These are phyloP conservation scores for Teunomyces panamensis DNA, from an alignment of 805 yeast species.

Conservation along the genomic window DNA sequence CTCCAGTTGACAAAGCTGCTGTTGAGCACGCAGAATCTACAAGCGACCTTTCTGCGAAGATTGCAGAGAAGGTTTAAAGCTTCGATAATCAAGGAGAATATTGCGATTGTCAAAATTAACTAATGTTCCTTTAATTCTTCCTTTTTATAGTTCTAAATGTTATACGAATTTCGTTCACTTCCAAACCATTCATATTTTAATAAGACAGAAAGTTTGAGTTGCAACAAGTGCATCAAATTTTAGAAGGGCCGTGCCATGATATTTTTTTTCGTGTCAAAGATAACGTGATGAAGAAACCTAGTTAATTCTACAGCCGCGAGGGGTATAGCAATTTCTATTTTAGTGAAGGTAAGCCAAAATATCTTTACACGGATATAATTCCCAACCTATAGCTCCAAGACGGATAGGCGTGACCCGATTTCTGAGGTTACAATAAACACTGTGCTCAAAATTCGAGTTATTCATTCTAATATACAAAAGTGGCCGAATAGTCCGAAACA, in stretches of 20 bases:
- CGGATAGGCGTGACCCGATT: neutral
- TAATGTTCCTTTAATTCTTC: neutral
- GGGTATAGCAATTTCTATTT: neutral
- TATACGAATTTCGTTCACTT: neutral
- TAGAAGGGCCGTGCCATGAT: neutral
- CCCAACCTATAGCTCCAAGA: neutral
- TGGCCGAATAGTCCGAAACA: conserved; percentile 5
- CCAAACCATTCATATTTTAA: neutral
- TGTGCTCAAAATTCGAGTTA: neutral
- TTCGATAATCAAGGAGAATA: neutral
- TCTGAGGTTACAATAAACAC: neutral
- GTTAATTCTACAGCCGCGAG: neutral
- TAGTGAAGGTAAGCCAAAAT: neutral
- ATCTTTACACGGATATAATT: neutral
- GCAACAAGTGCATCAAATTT: neutral
- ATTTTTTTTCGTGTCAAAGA: neutral
- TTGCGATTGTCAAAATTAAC: neutral
- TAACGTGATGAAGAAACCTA: neutral
- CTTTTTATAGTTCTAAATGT: neutral
- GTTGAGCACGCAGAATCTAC: conserved; percentile 1
- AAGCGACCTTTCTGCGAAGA: neutral
- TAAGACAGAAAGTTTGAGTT: too few relatives aligned
- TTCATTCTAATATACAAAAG: conserved; percentile 12
- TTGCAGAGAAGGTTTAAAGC: neutral
- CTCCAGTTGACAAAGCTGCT: neutral